Conservation (phyloP, 1,284 basidiomycete genomes). For the Rhodotorula mucilaginosa region DNA sequence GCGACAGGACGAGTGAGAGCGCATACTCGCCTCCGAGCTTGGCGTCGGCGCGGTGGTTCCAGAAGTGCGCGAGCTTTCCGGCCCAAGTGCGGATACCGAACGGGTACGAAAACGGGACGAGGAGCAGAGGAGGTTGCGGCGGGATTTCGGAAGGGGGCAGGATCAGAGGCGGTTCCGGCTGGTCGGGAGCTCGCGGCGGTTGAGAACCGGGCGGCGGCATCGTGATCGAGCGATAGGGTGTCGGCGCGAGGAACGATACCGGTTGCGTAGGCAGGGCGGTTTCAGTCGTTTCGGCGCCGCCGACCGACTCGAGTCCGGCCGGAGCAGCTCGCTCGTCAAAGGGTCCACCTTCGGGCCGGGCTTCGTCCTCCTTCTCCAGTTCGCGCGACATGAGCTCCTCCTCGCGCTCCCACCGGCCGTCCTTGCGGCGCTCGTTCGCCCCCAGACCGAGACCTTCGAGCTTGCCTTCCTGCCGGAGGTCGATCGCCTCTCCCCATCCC, state of each 20-base stretch:
- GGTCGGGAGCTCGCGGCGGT: constrained; percentile 82
- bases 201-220: constrained; percentile 68
- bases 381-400: constrained; percentile 54
- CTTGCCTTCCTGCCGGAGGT: constrained; percentile 62
- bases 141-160: constrained; percentile 64
- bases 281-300: neutral
- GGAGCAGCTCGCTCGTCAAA: constrained; percentile 41
- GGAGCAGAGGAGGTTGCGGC: constrained; percentile 74
- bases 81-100: constrained; percentile 86
- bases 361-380: constrained; percentile 65
- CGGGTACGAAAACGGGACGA: constrained; percentile 82
- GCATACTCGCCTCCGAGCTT: constrained; percentile 76
- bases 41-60: constrained; percentile 82
- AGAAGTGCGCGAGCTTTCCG: constrained; percentile 84
- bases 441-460: constrained; percentile 41
- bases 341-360: constrained; percentile 52
- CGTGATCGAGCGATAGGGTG: constrained; percentile 47
- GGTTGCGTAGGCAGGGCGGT: constrained; percentile 4
- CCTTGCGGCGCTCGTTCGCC: constrained; percentile 38
- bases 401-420: constrained; percentile 61
- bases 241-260: constrained; percentile 21
- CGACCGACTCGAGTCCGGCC: constrained; percentile 18
- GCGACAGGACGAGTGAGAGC: constrained; percentile 66
- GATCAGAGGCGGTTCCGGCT: constrained; percentile 57
- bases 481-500: constrained; percentile 78